Evolutionary conservation across 1,284 basidiomycete species (phyloP), one percentile per base, ranked within the genome.

Genomic region (Malassezia slooffiae): DNA sequence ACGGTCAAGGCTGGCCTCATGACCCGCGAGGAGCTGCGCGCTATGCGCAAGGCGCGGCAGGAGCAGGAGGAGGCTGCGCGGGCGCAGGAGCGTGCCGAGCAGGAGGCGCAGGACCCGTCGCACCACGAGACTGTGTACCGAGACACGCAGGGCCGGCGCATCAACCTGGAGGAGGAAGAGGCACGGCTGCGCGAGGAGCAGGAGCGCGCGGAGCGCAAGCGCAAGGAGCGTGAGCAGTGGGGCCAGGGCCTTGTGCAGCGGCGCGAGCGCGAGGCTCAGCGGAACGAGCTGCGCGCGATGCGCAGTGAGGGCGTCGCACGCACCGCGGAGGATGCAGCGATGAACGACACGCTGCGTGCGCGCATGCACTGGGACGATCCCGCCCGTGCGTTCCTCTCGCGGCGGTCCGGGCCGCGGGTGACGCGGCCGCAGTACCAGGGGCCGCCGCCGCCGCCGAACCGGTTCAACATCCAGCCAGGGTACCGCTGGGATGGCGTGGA

Each of bases 191-290:
- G 36, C 3, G 43, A 47, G n/a, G 54, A 37, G 2, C 34, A 52
- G 30, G 41, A 39, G 3, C 21, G 16, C 13, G 26, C 27, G 15
- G 47, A 42, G 24, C 37, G 32, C 70, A 81, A 80, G 68, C 85
- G 89, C 63, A 82, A 81, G 41, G 77, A 81, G 70, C 88, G 87
- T 73, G 84, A 89, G 81, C 84, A 90, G 66, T 97, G 93, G 93
- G 85, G 84, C 0, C 95, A 90, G 71, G 93, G 93, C 19, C 64
- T 62, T 0, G 53, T 54, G 0, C 59, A 97, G 73, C 75, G 81
- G 42, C 81, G 84, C 23, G 82, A 87, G 47, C 73, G 75, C 33
- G 82, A 85, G 70, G 78, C 77, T 62, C 19, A 38, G 6, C 52
- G 40, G 15, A 40, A 39, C 0, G 31, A 48, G 21, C 33, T 45